Conservation (phyloP, 306 rosid species). For the Mucuna pruriens region DNA sequence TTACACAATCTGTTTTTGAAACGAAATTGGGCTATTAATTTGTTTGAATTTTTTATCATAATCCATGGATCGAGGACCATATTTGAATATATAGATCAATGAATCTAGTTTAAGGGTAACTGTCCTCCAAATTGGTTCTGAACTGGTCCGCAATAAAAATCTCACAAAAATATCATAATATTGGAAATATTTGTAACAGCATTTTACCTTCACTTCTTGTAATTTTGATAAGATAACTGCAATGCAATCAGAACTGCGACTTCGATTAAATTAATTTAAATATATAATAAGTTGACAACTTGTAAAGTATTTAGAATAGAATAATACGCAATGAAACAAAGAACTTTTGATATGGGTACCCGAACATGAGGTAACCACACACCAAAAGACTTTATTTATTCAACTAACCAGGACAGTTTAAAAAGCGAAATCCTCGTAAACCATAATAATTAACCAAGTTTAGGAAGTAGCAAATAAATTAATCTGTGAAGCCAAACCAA, state of each 20-base stretch:
- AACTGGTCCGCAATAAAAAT: no score
- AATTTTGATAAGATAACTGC: background rate
- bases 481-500: background rate
- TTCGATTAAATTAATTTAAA: background rate
- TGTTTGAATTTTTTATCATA: no score
- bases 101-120: no score
- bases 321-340: background rate
- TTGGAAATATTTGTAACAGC: no score
- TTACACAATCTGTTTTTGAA: no score
- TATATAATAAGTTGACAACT: background rate
- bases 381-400: background rate
- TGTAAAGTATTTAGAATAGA: background rate
- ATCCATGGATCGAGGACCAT: no score
- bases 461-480: background rate
- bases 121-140: no score
- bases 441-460: background rate
- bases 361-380: background rate
- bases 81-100: no score
- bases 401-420: background rate
- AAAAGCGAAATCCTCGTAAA: background rate
- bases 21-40: no score
- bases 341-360: background rate
- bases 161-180: no score
- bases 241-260: background rate
- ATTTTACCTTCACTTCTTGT: background rate